Evolutionary conservation across 257 asterid species (phyloP).

Genomic region (Paulownia fortunei): DNA sequence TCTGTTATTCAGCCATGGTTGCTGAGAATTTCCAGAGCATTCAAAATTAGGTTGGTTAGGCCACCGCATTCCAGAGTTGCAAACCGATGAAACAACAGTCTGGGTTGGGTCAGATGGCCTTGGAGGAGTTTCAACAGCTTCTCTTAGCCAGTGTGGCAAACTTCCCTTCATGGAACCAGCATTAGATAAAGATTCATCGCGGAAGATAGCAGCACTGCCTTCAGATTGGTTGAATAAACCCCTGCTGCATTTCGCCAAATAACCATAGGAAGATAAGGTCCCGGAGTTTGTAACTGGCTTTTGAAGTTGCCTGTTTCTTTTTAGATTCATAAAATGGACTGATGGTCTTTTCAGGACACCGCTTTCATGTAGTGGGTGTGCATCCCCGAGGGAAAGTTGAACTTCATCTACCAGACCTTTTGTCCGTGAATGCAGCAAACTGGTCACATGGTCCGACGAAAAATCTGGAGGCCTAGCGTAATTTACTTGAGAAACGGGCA

Average conservation of each 20-base stretch:
- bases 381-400: constrained; percentile 49
- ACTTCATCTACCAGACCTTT: constrained; percentile 22
- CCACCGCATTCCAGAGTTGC: constrained; percentile 25
- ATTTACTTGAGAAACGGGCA: constrained; percentile 37
- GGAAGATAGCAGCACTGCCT: constrained; percentile 4
- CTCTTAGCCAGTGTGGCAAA: constrained; percentile 75
- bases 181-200: constrained; percentile 36
- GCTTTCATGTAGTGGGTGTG: constrained; percentile 7
- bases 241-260: constrained; percentile 21
- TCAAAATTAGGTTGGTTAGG: constrained; percentile 24
- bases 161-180: constrained; percentile 27
- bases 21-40: constrained; percentile 28
- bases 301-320: constrained; percentile 30
- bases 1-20: constrained; percentile 26
- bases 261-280: constrained; percentile 12
- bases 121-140: constrained; percentile 48
- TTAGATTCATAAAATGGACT: constrained; percentile 18
- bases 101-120: constrained; percentile 30
- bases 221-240: constrained; percentile 21
- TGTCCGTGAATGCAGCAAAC: constrained; percentile 21
- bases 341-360: constrained; percentile 22
- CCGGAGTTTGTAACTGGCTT: constrained; percentile 29
- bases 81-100: not conserved
- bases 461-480: constrained; percentile 29
- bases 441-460: constrained; percentile 1